These are phyloP conservation scores for Scheffersomyces ergatensis DNA, from an alignment of 805 yeast species.

Conservation along the genomic window DNA sequence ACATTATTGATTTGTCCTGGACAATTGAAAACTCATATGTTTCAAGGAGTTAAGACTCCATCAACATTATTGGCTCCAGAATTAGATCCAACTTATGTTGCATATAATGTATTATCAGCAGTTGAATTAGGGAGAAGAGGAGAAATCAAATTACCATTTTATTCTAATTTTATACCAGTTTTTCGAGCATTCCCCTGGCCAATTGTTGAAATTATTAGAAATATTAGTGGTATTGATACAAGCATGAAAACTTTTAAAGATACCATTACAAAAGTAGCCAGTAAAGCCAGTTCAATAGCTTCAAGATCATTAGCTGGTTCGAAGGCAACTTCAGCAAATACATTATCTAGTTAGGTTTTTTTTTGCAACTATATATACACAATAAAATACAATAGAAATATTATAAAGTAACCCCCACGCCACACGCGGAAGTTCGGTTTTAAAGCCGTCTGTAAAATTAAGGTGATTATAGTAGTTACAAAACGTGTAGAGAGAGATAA, in stretches of 20 bases:
- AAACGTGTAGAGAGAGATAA: too few relatives aligned
- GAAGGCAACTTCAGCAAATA: not conserved
- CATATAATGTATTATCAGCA: constrained; percentile 53
- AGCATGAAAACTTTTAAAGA: constrained; percentile 32
- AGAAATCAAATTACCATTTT: constrained; percentile 70
- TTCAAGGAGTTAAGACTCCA: constrained; percentile 72
- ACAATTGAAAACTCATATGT: constrained; percentile 75
- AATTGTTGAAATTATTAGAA: constrained; percentile 51
- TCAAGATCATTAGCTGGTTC: not conserved
- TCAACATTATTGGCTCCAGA: constrained; percentile 78
- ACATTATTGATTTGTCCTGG: constrained; percentile 86
- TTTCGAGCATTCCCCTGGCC: constrained; percentile 75
- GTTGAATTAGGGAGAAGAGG: constrained; percentile 63
- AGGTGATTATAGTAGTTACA: too few relatives aligned
- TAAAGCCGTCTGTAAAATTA: too few relatives aligned
- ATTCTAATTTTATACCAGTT: constrained; percentile 71
- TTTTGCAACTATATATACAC: too few relatives aligned
- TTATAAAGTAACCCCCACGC: too few relatives aligned
- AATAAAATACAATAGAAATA: too few relatives aligned
- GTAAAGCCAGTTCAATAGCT: constrained; percentile 6
- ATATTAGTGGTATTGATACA: constrained; percentile 66
- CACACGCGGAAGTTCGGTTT: not conserved
- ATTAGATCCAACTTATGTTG: constrained; percentile 65
- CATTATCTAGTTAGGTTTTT: not conserved
- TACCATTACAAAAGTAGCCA: constrained; percentile 9